Evolutionary conservation across 495 filamentous ascomycete species (phyloP).

Genomic region (Podospora sp.): DNA sequence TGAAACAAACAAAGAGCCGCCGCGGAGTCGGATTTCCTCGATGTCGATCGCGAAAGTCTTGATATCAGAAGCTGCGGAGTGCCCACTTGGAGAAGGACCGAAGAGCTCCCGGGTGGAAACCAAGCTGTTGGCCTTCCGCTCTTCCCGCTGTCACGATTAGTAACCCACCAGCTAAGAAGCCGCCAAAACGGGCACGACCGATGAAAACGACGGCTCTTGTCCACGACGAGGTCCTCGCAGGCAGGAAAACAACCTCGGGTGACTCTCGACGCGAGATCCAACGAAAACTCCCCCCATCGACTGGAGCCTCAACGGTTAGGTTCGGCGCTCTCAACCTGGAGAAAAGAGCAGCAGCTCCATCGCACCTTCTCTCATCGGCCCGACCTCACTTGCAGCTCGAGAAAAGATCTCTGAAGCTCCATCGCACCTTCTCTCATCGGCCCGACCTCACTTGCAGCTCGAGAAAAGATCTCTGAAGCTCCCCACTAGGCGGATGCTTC

Average conservation of each 20-base stretch:
- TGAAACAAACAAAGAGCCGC: background rate
- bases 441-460: background rate
- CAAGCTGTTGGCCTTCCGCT: background rate
- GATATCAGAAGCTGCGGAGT: background rate
- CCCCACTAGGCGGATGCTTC: background rate
- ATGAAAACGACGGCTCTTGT: background rate
- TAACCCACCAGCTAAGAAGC: background rate
- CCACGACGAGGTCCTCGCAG: background rate
- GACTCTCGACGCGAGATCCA: background rate
- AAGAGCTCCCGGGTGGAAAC: background rate
- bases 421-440: background rate
- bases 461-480: background rate
- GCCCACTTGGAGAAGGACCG: background rate
- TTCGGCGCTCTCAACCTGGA: background rate
- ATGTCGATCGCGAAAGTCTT: background rate
- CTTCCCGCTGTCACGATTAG: background rate
- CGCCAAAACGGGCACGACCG: background rate
- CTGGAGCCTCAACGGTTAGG: background rate
- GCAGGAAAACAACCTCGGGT: background rate
- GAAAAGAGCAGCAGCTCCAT: background rate
- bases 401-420: background rate
- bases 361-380: background rate
- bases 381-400: background rate
- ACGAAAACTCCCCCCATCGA: background rate
- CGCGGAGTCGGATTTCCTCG: background rate